Evolutionary conservation across 805 yeast genomes (phyloP), one percentile per base, ranked within the genome.

Genomic region (Sporopachydermia quercuum): DNA sequence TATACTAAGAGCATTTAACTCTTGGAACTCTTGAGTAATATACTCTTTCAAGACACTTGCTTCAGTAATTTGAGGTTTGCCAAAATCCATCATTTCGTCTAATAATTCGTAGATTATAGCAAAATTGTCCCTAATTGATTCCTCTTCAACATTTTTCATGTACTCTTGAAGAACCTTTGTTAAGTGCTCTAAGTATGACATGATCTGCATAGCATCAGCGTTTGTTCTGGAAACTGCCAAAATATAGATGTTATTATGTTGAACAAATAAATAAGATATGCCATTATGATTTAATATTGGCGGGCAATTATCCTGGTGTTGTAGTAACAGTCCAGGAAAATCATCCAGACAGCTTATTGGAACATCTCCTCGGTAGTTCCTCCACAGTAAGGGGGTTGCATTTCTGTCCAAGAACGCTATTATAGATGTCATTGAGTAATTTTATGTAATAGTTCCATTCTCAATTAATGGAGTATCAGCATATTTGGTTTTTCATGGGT

Each of bases 51-150:
- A 64, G 8, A 86, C 70, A 45, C 78, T 79, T 39, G 75, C 71
- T 51, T 86, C 94, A 0, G 95, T 81, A 40, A 80, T 64, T 58
- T 86, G 96, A 1, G 85, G 76, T n/a, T 80, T 60, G 5, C 96
- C 96, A 56, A 71, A 80, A 56, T 86, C 96, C 74, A 83, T 70
- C 66, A 85, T 80, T 52, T 85, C 96, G 53, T 85, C 96, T 36
- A 85, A 57, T n/a, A 85, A 60, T 54, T 86, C 96, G 56, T 78
- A 79, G 4, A 85, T 70, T 38, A 85, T 62, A 23, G 77, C 74
- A 46, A 73, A 70, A 56, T 85, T 85, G 55, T 85, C 94, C 16
- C 71, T 60, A 2, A 84, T 70, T 14, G 73, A 49, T 40, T 78
- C 86, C 40, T 68, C 68, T 48, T 71, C 72, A 34, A 80, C 55